These are phyloP conservation scores for Hysterium pulicare DNA, from an alignment of 2,329 filamentous ascomycete species.

Conservation along the genomic window DNA sequence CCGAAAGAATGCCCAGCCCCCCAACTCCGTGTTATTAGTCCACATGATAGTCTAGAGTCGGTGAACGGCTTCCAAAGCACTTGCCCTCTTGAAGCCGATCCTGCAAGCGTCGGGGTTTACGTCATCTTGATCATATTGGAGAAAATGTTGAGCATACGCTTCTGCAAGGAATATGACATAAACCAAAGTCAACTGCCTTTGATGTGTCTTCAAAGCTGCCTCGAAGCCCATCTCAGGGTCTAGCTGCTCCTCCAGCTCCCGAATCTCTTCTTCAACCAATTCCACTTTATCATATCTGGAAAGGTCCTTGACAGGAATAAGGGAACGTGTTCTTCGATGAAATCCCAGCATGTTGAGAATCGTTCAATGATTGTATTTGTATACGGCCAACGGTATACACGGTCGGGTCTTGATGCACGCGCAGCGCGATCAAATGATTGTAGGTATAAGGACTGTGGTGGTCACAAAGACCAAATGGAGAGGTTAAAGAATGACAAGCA, in stretches of 20 bases:
- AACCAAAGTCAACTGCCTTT: conserved; percentile 40
- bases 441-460: conserved; percentile 26
- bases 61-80: too few species aligned
- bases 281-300: conserved; percentile 41
- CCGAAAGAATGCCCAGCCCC: too few species aligned
- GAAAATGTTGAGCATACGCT: conserved; percentile 30
- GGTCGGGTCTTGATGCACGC: conserved; percentile 15
- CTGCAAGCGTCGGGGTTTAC: conserved; percentile 3
- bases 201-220: conserved; percentile 19
- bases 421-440: conserved; percentile 22
- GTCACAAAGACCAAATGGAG: conserved; percentile 22
- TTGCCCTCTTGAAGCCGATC: too few species aligned
- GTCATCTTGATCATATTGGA: background rate
- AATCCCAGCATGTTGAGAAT: conserved; percentile 41
- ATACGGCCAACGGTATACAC: conserved; percentile 7
- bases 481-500: conserved; percentile 33
- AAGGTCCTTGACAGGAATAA: conserved; percentile 43
- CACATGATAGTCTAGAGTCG: too few species aligned
- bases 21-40: too few species aligned
- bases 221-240: conserved; percentile 19
- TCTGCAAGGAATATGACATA: conserved; percentile 49
- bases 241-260: conserved; percentile 23
- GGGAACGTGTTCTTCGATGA: conserved; percentile 39
- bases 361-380: conserved; percentile 5
- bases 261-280: conserved; percentile 25